Percentiles rank a stretch among this genome's conserved stretches.
Evolutionary conservation across 192 early-diverging fungal genomes (phyloP).

Genomic region (Rhizoclosmatium globosum): DNA sequence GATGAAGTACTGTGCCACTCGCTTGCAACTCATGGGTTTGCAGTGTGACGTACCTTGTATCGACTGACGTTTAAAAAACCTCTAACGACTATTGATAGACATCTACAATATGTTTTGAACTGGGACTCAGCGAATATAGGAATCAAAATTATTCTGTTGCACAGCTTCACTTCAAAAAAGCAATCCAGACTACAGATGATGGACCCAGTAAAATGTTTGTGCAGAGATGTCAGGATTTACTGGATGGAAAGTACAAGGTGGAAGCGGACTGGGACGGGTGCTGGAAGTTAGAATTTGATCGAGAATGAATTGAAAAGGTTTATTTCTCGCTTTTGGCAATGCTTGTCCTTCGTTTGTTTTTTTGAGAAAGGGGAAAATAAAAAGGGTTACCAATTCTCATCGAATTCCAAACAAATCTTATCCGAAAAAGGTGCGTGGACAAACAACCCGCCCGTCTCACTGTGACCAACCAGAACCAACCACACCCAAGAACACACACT

Average conservation of each 20-base stretch:
- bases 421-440: too few species aligned
- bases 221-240: constrained; percentile 46
- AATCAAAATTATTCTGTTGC: constrained; percentile 53
- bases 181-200: constrained; percentile 54
- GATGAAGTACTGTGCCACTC: too few species aligned
- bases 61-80: background rate
- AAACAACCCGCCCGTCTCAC: too few species aligned
- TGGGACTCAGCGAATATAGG: constrained; percentile 58
- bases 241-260: constrained; percentile 50
- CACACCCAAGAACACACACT: too few species aligned
- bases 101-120: constrained; percentile 61
- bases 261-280: constrained; percentile 53
- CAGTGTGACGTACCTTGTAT: background rate
- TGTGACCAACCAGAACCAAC: too few species aligned
- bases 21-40: too few species aligned
- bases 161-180: constrained; percentile 58
- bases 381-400: background rate
- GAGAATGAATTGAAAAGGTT: background rate
- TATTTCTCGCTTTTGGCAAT: background rate
- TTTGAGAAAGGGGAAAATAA: background rate
- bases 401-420: too few species aligned
- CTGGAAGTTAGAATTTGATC: constrained; percentile 38
- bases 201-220: constrained; percentile 48
- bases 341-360: background rate
- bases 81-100: constrained; percentile 22